These are phyloP conservation scores for Pseudophaeomoniella oleicola DNA, from an alignment of 2,329 filamentous ascomycete species.

Conservation along the genomic window DNA sequence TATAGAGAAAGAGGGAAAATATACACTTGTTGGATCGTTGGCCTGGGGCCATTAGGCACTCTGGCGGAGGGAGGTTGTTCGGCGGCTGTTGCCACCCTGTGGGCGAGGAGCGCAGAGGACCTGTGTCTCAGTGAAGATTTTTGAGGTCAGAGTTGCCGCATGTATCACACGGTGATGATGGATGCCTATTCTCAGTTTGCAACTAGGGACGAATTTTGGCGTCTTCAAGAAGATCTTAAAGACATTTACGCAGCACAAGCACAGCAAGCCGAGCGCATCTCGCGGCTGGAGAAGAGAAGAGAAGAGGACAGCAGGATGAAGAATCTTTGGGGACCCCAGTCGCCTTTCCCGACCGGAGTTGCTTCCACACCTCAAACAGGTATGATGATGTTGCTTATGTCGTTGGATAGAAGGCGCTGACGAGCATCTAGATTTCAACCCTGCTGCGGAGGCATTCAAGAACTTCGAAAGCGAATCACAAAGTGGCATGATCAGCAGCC, in stretches of 20 bases:
- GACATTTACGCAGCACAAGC: conserved; percentile 45
- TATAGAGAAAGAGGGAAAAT: too few species aligned
- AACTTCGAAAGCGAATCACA: conserved; percentile 74
- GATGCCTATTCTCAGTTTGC: conserved; percentile 51
- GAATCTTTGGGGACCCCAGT: conserved; percentile 73
- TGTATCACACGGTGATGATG: conserved; percentile 37
- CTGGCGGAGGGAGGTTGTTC: background rate
- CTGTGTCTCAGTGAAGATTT: too few species aligned
- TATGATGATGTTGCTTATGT: conserved; percentile 35
- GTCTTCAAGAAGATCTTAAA: conserved; percentile 47
- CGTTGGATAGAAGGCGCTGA: too few species aligned
- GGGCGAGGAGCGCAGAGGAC: background rate
- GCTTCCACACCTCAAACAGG: conserved; percentile 78
- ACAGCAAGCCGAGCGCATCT: conserved; percentile 46
- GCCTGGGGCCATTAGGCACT: background rate
- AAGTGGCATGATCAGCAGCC: conserved; percentile 61
- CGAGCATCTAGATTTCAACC: conserved; percentile 61
- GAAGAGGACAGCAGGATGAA: conserved; percentile 54
- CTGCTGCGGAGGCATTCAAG: conserved; percentile 73
- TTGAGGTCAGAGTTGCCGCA: too few species aligned
- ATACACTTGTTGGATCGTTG: background rate
- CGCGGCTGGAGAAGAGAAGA: conserved; percentile 45
- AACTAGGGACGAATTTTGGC: conserved; percentile 51
- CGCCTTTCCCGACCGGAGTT: conserved; percentile 76
- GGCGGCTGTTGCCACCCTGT: background rate